Evolutionary conservation across 371 early-diverging fungal species (phyloP).

Genomic region (Rhizopus delemar): DNA sequence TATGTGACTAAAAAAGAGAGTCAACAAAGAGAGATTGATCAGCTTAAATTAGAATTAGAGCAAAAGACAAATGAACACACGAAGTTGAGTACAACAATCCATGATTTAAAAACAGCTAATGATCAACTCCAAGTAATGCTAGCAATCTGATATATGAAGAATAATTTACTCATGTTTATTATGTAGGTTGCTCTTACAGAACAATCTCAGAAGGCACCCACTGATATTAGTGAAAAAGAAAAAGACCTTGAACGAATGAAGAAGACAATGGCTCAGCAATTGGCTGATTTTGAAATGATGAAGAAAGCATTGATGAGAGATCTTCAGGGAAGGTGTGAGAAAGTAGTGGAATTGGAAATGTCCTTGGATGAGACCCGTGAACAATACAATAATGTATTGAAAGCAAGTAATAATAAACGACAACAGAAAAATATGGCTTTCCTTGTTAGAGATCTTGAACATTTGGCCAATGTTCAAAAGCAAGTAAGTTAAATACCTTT

Average conservation of each 20-base stretch:
- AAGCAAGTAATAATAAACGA: slow-evolving; percentile 76
- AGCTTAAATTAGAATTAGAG: slow-evolving; percentile 63
- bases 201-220: slow-evolving; percentile 18
- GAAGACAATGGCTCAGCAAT: slow-evolving; percentile 85
- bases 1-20: slow-evolving; percentile 73
- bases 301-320: slow-evolving; percentile 95
- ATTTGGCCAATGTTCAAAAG: slow-evolving; percentile 89
- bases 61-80: slow-evolving; percentile 73
- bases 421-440: slow-evolving; percentile 93
- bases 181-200: slow-evolving; percentile 31
- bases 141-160: no score
- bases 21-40: slow-evolving; percentile 80
- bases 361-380: slow-evolving; percentile 90
- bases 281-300: slow-evolving; percentile 94
- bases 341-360: slow-evolving; percentile 91
- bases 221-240: slow-evolving; percentile 63
- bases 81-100: slow-evolving; percentile 56
- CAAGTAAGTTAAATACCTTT: slow-evolving; percentile 43
- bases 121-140: slow-evolving; percentile 65
- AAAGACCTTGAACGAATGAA: slow-evolving; percentile 85
- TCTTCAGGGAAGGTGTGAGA: slow-evolving; percentile 92
- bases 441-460: slow-evolving; percentile 92
- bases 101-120: slow-evolving; percentile 65
- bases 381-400: slow-evolving; percentile 82
- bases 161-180: not conserved